Evolutionary conservation across 306 rosid species (phyloP).

Genomic region (Trifolium subterraneum): DNA sequence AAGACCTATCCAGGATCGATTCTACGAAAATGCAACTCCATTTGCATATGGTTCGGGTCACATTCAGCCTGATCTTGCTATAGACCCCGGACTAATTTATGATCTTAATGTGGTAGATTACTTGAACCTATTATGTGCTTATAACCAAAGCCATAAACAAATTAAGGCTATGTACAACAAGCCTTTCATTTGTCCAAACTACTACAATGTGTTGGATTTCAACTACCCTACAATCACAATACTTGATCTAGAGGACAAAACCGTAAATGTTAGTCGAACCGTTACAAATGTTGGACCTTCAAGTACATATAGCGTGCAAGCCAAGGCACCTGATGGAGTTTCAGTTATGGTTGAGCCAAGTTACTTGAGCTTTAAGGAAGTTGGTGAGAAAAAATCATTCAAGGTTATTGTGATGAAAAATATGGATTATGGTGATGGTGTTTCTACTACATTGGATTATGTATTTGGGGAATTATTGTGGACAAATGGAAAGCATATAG

Average conservation of each 20-base stretch:
- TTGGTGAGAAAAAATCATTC: constrained; percentile 24
- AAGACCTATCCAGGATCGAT: neutral
- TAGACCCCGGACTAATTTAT: constrained; percentile 23
- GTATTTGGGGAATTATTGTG: constrained; percentile 22
- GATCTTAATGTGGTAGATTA: constrained; percentile 10
- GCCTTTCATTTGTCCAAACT: constrained; percentile 6
- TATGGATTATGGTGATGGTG: neutral
- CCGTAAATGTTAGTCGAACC: neutral
- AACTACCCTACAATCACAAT: constrained; percentile 31
- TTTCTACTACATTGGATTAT: neutral
- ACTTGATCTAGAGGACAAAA: neutral
- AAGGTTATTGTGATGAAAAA: constrained; percentile 12
- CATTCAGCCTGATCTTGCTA: constrained; percentile 8
- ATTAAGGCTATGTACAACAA: neutral
- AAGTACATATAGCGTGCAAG: neutral
- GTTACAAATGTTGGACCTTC: constrained; percentile 20
- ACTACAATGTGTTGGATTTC: constrained; percentile 16
- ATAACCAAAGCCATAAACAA: neutral
- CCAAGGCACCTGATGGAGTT: constrained; percentile 26
- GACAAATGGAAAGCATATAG: neutral
- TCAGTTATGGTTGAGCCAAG: constrained; percentile 12
- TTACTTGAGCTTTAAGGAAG: constrained; percentile 20
- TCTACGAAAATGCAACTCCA: constrained; percentile 1
- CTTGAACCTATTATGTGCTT: neutral
- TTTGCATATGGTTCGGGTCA: constrained; percentile 28